Conservation (phyloP, 331 rosid genomes). For the Pyrus hybrid region DNA sequence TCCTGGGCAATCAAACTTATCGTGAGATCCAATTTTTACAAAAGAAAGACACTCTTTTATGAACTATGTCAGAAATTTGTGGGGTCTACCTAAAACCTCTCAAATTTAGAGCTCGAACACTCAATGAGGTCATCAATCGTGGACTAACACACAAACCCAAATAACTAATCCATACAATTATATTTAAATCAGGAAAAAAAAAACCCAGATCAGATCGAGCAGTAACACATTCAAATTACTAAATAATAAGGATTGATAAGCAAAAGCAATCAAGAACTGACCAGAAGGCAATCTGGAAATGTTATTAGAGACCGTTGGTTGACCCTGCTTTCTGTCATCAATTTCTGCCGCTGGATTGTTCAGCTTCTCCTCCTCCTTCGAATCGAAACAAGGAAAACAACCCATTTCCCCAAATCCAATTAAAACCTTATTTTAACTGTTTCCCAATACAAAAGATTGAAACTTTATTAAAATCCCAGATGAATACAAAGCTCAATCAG, state of each 20-base stretch:
- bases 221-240: background rate
- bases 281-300: conserved; percentile 75
- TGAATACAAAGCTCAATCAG: conserved; percentile 2
- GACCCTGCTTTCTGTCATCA: conserved; percentile 47
- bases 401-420: conserved; percentile 49
- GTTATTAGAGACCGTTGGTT: conserved; percentile 35
- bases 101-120: conserved; percentile 3
- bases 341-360: conserved; percentile 56
- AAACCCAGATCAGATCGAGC: conserved; percentile 46
- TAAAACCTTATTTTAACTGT: background rate
- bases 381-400: conserved; percentile 91
- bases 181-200: background rate
- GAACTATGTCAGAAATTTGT: conserved; percentile 3
- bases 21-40: conserved; percentile 29
- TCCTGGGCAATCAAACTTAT: conserved; percentile 1
- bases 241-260: background rate
- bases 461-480: conserved; percentile 10
- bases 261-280: conserved; percentile 17
- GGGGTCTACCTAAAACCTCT: conserved; percentile 28
- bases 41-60: conserved; percentile 3
- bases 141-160: background rate
- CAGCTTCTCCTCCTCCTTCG: conserved; percentile 77
- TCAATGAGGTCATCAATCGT: conserved; percentile 6
- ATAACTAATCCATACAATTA: background rate
- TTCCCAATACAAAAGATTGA: conserved; percentile 1